A percentile compares a stretch with the other conserved stretches of the same genome.
phyloP scores from a whole-genome alignment of 1,139 yeast genomes.

The Lodderomyces orthopsilosis region DNA sequence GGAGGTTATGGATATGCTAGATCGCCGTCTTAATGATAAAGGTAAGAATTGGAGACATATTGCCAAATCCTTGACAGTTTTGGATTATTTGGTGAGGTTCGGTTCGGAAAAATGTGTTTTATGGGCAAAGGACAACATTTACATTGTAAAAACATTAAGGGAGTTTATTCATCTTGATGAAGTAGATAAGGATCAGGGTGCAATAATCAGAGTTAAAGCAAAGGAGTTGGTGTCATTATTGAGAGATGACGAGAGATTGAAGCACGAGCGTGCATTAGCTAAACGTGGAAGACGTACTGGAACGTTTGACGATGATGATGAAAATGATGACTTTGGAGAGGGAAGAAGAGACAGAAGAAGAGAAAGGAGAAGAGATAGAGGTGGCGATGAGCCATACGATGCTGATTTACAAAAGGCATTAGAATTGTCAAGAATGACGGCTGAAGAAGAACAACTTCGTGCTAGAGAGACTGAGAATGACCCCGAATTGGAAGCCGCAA shows the following conservation, averaged over 20 bases:
- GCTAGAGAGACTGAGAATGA: slow-evolving; percentile 49
- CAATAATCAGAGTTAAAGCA: slow-evolving; percentile 85
- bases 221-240: slow-evolving; percentile 80
- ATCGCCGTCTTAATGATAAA: slow-evolving; percentile 88
- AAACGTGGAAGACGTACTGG: slow-evolving; percentile 17
- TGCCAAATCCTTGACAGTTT: slow-evolving; percentile 82
- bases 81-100: slow-evolving; percentile 81
- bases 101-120: slow-evolving; percentile 91
- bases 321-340: slow-evolving; percentile 5
- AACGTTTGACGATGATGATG: slow-evolving; percentile 5
- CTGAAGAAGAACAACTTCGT: slow-evolving; percentile 64
- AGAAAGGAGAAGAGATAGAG: slow-evolving; percentile 17
- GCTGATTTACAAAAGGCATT: slow-evolving; percentile 82
- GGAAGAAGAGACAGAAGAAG: slow-evolving; percentile 25
- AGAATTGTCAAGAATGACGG: slow-evolving; percentile 78
- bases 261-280: slow-evolving; percentile 63
- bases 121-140: slow-evolving; percentile 92
- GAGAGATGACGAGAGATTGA: slow-evolving; percentile 79
- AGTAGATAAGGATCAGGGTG: slow-evolving; percentile 81
- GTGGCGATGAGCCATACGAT: slow-evolving; percentile 53
- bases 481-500: slow-evolving; percentile 76
- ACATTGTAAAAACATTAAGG: slow-evolving; percentile 83
- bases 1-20: slow-evolving; percentile 95
- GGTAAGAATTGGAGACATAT: slow-evolving; percentile 99
- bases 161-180: slow-evolving; percentile 89